Conservation (phyloP, 805 yeast genomes). For the Scheffersomyces ergatensis region DNA sequence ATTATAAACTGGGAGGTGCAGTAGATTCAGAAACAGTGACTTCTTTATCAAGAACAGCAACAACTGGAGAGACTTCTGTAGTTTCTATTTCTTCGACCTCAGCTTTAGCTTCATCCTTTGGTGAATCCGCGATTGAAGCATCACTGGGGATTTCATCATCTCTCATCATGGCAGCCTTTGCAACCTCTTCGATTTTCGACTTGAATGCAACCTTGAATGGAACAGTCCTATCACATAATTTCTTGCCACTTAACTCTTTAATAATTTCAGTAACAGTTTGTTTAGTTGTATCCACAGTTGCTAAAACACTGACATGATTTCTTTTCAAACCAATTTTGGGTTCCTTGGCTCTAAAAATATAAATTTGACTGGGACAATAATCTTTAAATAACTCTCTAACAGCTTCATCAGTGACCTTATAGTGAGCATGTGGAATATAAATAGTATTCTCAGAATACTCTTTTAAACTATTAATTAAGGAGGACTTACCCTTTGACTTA, state of each 20-base stretch:
- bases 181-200: constrained; percentile 43
- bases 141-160: background rate
- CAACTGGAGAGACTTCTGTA: too few species aligned
- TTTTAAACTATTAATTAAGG: background rate
- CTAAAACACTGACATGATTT: constrained; percentile 48
- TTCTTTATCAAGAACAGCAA: too few species aligned
- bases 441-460: constrained; percentile 42
- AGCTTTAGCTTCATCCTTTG: too few species aligned
- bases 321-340: constrained; percentile 28
- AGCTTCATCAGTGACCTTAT: constrained; percentile 41
- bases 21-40: too few species aligned
- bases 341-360: constrained; percentile 40
- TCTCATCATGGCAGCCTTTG: constrained; percentile 26
- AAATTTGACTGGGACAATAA: constrained; percentile 46
- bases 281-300: constrained; percentile 39
- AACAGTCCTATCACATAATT: constrained; percentile 34
- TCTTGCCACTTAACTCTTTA: constrained; percentile 31
- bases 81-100: too few species aligned
- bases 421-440: constrained; percentile 40
- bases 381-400: constrained; percentile 43
- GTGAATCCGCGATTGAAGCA: background rate
- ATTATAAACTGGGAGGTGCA: too few species aligned
- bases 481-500: background rate
- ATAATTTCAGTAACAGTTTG: constrained; percentile 44
- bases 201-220: constrained; percentile 38